Evolutionary conservation across 257 asterid genomes (phyloP), one percentile per base, ranked within the genome.

Genomic region (Solanum sitiens): DNA sequence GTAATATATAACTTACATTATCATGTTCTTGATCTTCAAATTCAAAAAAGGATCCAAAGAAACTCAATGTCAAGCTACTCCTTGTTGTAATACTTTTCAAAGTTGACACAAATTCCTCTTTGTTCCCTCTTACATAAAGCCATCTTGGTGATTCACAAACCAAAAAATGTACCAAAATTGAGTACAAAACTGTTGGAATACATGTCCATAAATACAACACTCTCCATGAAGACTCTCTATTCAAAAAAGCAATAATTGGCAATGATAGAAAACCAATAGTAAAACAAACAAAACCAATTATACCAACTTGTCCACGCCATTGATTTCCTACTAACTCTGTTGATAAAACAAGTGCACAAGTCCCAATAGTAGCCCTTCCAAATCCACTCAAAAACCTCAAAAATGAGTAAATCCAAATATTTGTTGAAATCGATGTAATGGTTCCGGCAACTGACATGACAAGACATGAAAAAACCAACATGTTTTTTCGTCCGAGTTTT

Each of bases 141-240:
- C 98, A 96, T 45, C 98, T 90, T 1, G 99, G 99, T 3, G 98
- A 95, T 59, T 96, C 98, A 0, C 87, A 84, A 0, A 90, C 98
- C 0, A 90, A 67, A 11, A 90, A 88, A 27, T 86, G 44, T 5
- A 94, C 84, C 2, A 91, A 27, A 1, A 92, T 1, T 0, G 95
- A 88, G 86, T 94, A 93, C 0, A 93, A 1, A 10, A 93, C 67
- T 0, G 95, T 53, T 0, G 98, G 99, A 5, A 90, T 30, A 9
- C 92, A 92, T 0, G 94, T 95, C 94, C 93, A 95, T 5, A 93
- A n/a, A 40, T 96, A 96, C 3, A 94, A 61, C 5, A 89, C 10
- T n/a, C 98, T 91, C 99, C 99, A 96, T 0, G 99, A 94, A 5
- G 87, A 88, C 13, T 90, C 93, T 44, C 53, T 27, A 4, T 86